These are phyloP conservation scores for Cyclotella kingstonii DNA, from an alignment of 108 stramenopile species.

Conservation along the genomic window DNA sequence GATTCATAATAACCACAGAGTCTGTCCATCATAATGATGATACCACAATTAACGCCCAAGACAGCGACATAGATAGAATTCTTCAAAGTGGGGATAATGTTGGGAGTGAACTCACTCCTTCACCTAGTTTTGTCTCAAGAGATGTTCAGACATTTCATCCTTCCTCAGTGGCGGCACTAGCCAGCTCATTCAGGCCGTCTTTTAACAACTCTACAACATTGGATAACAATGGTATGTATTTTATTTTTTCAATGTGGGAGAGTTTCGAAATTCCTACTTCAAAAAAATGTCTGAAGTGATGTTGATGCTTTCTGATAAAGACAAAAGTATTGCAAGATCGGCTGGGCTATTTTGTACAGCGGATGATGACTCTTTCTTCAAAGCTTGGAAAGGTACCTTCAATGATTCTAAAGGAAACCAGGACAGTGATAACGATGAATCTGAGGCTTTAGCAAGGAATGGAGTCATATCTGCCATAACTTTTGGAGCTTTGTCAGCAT, in stretches of 20 bases:
- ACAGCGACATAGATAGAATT: not conserved
- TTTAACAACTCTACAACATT: too few species aligned
- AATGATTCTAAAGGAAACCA: slow-evolving; percentile 5
- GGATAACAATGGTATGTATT: too few species aligned
- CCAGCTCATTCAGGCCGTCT: too few species aligned
- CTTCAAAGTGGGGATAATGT: not conserved
- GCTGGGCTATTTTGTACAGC: slow-evolving; percentile 28
- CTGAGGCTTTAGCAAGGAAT: slow-evolving; percentile 29
- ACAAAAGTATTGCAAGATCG: slow-evolving; percentile 1
- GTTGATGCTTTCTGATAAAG: not conserved
- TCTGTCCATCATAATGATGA: not conserved
- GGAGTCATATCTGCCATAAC: slow-evolving; percentile 8
- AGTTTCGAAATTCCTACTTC: too few species aligned
- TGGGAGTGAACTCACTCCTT: too few species aligned
- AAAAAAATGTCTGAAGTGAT: too few species aligned
- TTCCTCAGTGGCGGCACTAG: too few species aligned
- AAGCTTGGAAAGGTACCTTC: slow-evolving; percentile 17
- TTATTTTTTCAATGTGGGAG: too few species aligned
- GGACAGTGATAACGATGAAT: slow-evolving; percentile 22
- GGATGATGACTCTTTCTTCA: slow-evolving; percentile 1
- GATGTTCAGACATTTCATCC: too few species aligned
- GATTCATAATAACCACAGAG: not conserved
- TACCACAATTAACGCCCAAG: not conserved
- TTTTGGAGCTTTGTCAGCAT: slow-evolving; percentile 13
- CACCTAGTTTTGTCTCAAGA: too few species aligned